These are phyloP conservation scores for Fusarium subglutinans DNA, from an alignment of 2,329 filamentous ascomycete genomes.

Conservation along the genomic window DNA sequence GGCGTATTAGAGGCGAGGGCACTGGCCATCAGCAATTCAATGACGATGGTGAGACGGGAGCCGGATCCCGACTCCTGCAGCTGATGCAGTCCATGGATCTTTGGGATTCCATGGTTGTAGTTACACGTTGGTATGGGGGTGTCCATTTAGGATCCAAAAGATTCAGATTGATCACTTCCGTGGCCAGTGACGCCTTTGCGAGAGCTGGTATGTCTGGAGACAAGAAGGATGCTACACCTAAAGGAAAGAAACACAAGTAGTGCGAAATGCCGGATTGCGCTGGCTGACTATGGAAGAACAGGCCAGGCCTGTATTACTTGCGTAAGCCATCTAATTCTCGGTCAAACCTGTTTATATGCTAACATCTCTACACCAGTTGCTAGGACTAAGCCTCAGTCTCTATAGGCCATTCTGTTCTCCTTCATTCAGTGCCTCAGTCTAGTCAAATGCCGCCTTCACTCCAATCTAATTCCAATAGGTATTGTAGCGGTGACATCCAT, in stretches of 20 bases:
- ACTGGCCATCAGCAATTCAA: conserved; percentile 85
- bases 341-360: not conserved
- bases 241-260: conserved; percentile 26
- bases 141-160: conserved; percentile 87
- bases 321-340: not conserved
- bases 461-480: not conserved
- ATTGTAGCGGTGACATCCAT: not conserved
- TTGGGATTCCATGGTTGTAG: conserved; percentile 92
- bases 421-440: not conserved
- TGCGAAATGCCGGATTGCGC: not conserved
- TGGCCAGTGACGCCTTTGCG: conserved; percentile 84
- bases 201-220: conserved; percentile 76
- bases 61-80: conserved; percentile 84
- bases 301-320: not conserved
- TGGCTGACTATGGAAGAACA: not conserved
- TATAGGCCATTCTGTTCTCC: not conserved
- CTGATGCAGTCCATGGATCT: conserved; percentile 94
- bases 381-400: not conserved
- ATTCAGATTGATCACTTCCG: conserved; percentile 89
- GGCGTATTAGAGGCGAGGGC: conserved; percentile 69
- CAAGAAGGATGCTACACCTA: conserved; percentile 33
- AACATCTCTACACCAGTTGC: not conserved
- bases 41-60: conserved; percentile 94
- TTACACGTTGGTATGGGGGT: conserved; percentile 95
- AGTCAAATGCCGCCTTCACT: not conserved